Base-by-base conservation (phyloP, 2,329 filamentous ascomycete species). In the Alternaria sp. region DNA sequence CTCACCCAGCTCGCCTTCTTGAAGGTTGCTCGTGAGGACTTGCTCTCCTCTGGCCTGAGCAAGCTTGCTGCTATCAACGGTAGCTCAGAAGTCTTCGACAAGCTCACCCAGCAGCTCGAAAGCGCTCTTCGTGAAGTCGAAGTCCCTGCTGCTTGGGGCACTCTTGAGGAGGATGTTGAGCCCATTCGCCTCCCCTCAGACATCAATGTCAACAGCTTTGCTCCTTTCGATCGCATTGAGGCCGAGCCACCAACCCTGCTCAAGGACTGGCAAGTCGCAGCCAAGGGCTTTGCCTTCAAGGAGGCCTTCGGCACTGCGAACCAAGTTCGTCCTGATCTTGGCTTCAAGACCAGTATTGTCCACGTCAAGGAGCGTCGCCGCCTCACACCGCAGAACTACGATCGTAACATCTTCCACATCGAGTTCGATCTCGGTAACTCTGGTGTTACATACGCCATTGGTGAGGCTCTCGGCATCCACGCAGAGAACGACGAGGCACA, bases 351-450 rank as follows among this genome's bases (percentile, higher is more conserved):
- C 2, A 90, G 88, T 74, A 92, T 93, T 45, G 91, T 97, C 57
- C 91, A 89, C 58, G 94, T 99, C 81, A 93, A 96, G 85, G 96
- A 98, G 85, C 97, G 97, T 83, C 92, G 96, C 66, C 90, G 96
- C 68, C 87, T 99, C 59, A 99, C 96, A 0, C 96, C 96, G 4
- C 75, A 82, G 23, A 91, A 90, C 30, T 99, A 99, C 78, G 94
- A 98, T 81, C 93, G 96, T 73, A 97, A 99, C 86, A 98, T 99
- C 81, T 99, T 99, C 90, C 96, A 99, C 84, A 98, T 99, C 67
- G 96, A 99, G 82, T 99, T 99, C 75, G 96, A 98, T 77, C 88
- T 99, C 23, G 95, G 95, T 64, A 83, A 90, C 74, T 97, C 95
- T 32, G 95, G 94, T 43, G 89, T 99, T 68, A 97, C 89, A 45